These are phyloP conservation scores for Prunus fruticosa DNA, from an alignment of 306 rosid genomes.

Conservation along the genomic window DNA sequence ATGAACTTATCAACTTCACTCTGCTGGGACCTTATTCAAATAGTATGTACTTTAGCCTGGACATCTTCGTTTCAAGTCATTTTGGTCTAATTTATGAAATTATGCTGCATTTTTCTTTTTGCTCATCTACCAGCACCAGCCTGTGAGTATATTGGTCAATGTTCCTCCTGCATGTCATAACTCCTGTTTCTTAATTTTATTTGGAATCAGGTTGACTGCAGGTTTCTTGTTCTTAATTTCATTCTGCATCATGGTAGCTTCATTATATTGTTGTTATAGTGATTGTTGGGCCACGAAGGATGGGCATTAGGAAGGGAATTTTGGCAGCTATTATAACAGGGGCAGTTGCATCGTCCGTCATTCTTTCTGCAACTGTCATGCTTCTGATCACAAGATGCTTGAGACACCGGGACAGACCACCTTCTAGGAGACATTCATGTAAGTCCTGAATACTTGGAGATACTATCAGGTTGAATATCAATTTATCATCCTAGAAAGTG, in stretches of 20 bases:
- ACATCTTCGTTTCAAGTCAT: neutral
- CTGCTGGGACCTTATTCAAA: constrained; percentile 47
- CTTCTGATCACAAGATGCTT: constrained; percentile 40
- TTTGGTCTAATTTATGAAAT: neutral
- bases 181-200: too few relatives aligned
- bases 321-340: constrained; percentile 45
- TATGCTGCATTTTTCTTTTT: constrained; percentile 5
- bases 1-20: constrained; percentile 72
- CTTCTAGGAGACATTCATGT: constrained; percentile 54
- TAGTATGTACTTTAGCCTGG: constrained; percentile 44
- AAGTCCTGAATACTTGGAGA: constrained; percentile 28
- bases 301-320: constrained; percentile 31
- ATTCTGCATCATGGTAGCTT: neutral
- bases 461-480: constrained; percentile 5
- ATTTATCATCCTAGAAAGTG: constrained; percentile 15
- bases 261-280: constrained; percentile 30
- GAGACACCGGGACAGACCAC: constrained; percentile 25
- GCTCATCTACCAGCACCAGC: neutral
- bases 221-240: constrained; percentile 23
- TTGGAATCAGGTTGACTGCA: neutral
- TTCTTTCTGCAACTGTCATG: constrained; percentile 39
- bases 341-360: constrained; percentile 36
- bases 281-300: constrained; percentile 11
- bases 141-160: too few relatives aligned
- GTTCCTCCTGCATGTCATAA: neutral